Conservation (phyloP, 768 basidiomycete genomes). For the Mycena pura region DNA sequence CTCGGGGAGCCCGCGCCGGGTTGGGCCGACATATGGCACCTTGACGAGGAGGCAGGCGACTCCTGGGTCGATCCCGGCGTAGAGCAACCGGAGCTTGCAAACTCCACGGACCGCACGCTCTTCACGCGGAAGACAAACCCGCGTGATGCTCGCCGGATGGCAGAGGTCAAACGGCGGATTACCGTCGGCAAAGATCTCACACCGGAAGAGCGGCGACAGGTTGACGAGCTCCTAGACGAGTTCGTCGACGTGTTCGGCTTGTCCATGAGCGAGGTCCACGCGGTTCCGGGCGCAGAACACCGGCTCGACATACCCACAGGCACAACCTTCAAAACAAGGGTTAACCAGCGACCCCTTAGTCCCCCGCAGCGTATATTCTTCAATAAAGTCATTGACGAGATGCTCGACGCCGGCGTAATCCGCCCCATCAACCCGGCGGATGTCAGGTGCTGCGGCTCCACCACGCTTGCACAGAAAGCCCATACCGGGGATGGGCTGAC, state of each 20-base stretch:
- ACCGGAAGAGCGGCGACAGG: background rate
- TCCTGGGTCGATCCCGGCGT: background rate
- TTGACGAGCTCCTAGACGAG: background rate
- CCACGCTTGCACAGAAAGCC: too few relatives aligned
- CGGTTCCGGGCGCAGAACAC: constrained; percentile 28
- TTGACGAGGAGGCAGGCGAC: background rate
- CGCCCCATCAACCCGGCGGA: too few relatives aligned
- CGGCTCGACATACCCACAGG: constrained; percentile 21
- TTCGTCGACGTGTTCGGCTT: background rate
- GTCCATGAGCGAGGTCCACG: constrained; percentile 37
- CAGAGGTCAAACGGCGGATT: constrained; percentile 23
- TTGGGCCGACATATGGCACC: constrained; percentile 4
- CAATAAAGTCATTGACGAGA: constrained; percentile 28
- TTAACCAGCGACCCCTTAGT: constrained; percentile 28
- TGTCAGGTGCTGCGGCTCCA: too few relatives aligned
- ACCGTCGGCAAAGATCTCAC: constrained; percentile 19
- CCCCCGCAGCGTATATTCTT: constrained; percentile 26
- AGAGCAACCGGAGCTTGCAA: constrained; percentile 2
- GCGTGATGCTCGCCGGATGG: constrained; percentile 30
- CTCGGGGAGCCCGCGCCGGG: background rate
- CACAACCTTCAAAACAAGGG: constrained; percentile 19
- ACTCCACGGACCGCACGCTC: background rate
- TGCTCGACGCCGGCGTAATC: too few relatives aligned
- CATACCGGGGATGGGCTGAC: too few relatives aligned
- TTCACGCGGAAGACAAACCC: constrained; percentile 12